Evolutionary conservation across 257 asterid genomes (phyloP), one percentile per base, ranked within the genome.

Genomic region (Solanum appendiculatum): DNA sequence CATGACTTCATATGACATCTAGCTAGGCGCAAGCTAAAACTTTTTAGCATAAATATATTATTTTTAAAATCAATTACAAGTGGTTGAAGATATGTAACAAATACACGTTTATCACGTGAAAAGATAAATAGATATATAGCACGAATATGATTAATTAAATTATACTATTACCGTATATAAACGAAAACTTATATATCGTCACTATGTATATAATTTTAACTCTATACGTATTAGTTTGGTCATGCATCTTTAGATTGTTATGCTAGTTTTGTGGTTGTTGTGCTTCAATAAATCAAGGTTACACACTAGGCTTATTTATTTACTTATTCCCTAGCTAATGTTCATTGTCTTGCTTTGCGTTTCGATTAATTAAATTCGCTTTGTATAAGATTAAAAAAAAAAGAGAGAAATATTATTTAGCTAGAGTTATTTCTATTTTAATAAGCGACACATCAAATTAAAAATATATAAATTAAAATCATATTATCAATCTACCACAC

Each of bases 391-490:
- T 39, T 39, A 7, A 39, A 7, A 7, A 2, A 8, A 39, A 39
- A n/a, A n/a, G n/a, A 0, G 3, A 0, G 2, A 39, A 39, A 39
- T 7, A 39, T 9, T 51, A 3, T 0, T 51, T 2, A 15, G 16
- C 1, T 15, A 0, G 1, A 48, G 0, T 5, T 15, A 6, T 51
- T 16, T 5, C 3, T 51, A 51, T 51, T 5, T 51, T 3, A 2
- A 48, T 0, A 1, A 39, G 42, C 42, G 11, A 39, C 8, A 39
- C 11, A 8, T 39, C 42, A 8, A 1, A 39, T 39, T 39, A 39
- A 8, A 39, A 7, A 39, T 9, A 39, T 39, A 39, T 9, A 39
- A 10, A 39, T 13, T 0, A 6, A 4, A 48, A 5, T 13, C 21
- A 5, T 48, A 15, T 5, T 15, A 48, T 48, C 0, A 0, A 15